Evolutionary conservation across 768 basidiomycete genomes (phyloP).

Genomic region (Imleria badia): DNA sequence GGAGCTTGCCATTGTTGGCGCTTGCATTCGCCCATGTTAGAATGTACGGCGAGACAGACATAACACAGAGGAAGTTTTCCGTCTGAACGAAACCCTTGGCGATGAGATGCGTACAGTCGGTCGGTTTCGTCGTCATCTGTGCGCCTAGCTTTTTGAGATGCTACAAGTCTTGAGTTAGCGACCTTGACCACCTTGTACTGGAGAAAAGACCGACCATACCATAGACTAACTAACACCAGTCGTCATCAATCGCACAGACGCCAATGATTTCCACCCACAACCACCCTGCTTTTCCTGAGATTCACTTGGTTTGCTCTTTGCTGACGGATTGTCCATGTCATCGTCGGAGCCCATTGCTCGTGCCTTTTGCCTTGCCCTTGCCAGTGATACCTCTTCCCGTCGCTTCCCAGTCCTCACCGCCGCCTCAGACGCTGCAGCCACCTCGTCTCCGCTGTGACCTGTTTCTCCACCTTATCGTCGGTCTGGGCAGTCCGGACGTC

Average conservation of each 20-base stretch:
- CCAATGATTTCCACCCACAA: conserved; percentile 1
- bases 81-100: conserved; percentile 71
- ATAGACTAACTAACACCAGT: conserved; percentile 61
- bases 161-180: too few species aligned
- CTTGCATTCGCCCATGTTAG: conserved; percentile 72
- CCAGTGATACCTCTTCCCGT: not conserved
- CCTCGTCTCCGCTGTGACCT: not conserved
- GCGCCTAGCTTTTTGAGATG: conserved; percentile 63
- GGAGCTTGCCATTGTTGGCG: conserved; percentile 51
- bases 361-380: too few species aligned
- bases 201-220: conserved; percentile 48
- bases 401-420: not conserved
- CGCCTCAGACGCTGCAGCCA: not conserved
- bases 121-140: conserved; percentile 55
- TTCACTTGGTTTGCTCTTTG: conserved; percentile 3
- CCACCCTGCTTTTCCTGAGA: conserved; percentile 12
- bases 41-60: conserved; percentile 61
- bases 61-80: conserved; percentile 82
- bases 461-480: not conserved
- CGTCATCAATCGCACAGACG: conserved; percentile 54
- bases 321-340: not conserved
- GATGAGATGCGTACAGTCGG: conserved; percentile 80
- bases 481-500: not conserved
- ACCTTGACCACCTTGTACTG: too few species aligned
- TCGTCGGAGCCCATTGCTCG: conserved; percentile 10